These are phyloP conservation scores for Juglanconis sp. DNA, from an alignment of 2,329 filamentous ascomycete species.

Conservation along the genomic window DNA sequence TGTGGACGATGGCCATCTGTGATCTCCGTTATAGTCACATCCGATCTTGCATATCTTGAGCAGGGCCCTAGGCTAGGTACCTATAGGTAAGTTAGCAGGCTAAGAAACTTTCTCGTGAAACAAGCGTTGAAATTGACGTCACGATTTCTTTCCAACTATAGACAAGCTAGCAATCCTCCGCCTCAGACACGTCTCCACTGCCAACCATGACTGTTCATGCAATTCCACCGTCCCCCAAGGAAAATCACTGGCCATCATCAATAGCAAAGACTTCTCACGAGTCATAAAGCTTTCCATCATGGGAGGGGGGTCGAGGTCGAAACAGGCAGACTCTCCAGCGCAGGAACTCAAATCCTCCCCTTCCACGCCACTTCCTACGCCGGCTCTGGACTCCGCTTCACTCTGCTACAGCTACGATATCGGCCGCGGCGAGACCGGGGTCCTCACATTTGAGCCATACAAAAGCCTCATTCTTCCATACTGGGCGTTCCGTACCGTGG, in stretches of 20 bases:
- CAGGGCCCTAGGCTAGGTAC: background rate
- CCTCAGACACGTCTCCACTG: background rate
- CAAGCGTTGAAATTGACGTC: background rate
- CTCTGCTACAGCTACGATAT: conserved; percentile 44
- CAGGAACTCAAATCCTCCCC: conserved; percentile 8
- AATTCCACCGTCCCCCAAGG: background rate
- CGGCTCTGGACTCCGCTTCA: conserved; percentile 5
- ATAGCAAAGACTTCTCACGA: too few relatives aligned
- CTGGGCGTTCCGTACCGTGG: conserved; percentile 56
- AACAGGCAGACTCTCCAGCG: background rate
- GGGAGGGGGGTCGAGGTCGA: background rate
- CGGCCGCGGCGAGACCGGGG: conserved; percentile 57
- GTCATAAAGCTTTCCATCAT: background rate
- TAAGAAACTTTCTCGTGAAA: background rate
- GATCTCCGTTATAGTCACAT: too few relatives aligned
- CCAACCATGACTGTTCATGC: background rate
- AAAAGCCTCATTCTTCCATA: conserved; percentile 56
- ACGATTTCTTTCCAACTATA: background rate
- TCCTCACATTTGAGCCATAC: conserved; percentile 62
- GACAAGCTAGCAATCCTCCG: background rate
- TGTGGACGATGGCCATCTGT: too few relatives aligned
- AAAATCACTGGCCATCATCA: too few relatives aligned
- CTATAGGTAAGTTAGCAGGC: background rate
- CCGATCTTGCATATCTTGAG: too few relatives aligned
- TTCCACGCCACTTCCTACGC: conserved; percentile 2